These are phyloP conservation scores for Elsinoe batatas DNA, from an alignment of 2,329 filamentous ascomycete species.

Conservation along the genomic window DNA sequence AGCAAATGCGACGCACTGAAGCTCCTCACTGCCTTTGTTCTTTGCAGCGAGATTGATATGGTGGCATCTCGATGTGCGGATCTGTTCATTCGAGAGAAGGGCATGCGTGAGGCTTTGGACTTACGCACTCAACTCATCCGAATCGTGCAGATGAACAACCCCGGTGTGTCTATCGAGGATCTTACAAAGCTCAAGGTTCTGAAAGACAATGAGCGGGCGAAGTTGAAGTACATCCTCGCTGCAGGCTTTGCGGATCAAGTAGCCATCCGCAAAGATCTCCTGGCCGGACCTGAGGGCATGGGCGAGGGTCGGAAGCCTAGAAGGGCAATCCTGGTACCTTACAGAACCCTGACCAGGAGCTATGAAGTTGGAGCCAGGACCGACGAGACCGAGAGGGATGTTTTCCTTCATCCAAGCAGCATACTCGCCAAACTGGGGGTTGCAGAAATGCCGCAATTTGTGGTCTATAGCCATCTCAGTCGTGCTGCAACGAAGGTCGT, in stretches of 20 bases:
- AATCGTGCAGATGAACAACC: conserved; percentile 49
- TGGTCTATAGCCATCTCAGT: conserved; percentile 82
- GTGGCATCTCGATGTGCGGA: conserved; percentile 58
- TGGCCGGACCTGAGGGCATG: conserved; percentile 39
- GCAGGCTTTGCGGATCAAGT: conserved; percentile 91
- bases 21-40: conserved; percentile 59
- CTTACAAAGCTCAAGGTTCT: conserved; percentile 41
- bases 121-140: conserved; percentile 74
- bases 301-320: conserved; percentile 59
- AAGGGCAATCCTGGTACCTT: conserved; percentile 86
- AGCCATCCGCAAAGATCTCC: conserved; percentile 81
- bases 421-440: conserved; percentile 58
- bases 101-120: conserved; percentile 74
- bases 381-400: conserved; percentile 46
- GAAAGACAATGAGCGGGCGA: conserved; percentile 57
- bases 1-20: conserved; percentile 82
- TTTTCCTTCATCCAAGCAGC: conserved; percentile 82
- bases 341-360: conserved; percentile 71
- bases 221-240: conserved; percentile 83
- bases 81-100: conserved; percentile 81
- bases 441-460: conserved; percentile 73
- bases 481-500: conserved; percentile 42
- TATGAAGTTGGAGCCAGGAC: conserved; percentile 29
- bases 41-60: conserved; percentile 45
- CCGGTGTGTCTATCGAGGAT: neutral